Evolutionary conservation across 768 basidiomycete species (phyloP).

Genomic region (Sporobolomyces roseus): DNA sequence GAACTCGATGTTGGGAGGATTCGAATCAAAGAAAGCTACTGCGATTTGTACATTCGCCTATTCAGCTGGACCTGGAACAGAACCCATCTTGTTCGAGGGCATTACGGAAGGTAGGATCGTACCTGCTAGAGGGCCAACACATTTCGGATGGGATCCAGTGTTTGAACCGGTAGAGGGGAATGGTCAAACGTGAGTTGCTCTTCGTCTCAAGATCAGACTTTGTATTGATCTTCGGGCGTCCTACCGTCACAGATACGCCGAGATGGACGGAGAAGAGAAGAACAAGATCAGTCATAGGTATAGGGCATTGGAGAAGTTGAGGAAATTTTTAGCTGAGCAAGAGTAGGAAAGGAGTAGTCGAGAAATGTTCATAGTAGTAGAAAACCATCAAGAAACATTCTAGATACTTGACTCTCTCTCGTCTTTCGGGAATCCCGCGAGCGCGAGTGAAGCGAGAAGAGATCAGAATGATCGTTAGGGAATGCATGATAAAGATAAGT

Average conservation of each 20-base stretch:
- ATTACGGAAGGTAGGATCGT: constrained; percentile 86
- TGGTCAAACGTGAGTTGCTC: constrained; percentile 70
- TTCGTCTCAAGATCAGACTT: too few relatives aligned
- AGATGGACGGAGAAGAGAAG: constrained; percentile 64
- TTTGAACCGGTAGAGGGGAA: constrained; percentile 69
- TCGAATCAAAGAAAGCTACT: constrained; percentile 71
- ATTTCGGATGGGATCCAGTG: constrained; percentile 87
- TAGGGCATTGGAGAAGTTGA: constrained; percentile 65
- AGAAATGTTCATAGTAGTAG: too few relatives aligned
- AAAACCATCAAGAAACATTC: too few relatives aligned
- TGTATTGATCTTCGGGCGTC: too few relatives aligned
- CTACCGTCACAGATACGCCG: constrained; percentile 67
- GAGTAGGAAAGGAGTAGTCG: not conserved
- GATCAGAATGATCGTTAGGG: not conserved
- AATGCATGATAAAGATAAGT: not conserved
- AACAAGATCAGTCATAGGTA: constrained; percentile 65
- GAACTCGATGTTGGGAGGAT: constrained; percentile 72
- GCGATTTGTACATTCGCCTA: constrained; percentile 97
- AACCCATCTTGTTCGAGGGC: constrained; percentile 81
- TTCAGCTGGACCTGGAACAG: constrained; percentile 70
- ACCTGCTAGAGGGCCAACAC: constrained; percentile 66
- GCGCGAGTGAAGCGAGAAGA: not conserved
- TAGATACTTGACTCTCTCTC: too few relatives aligned
- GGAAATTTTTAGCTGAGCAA: constrained; percentile 52
- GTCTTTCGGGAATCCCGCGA: too few relatives aligned